Evolutionary conservation across 2,329 filamentous ascomycete genomes (phyloP).

Genomic region (Biscogniauxia mediterranea): DNA sequence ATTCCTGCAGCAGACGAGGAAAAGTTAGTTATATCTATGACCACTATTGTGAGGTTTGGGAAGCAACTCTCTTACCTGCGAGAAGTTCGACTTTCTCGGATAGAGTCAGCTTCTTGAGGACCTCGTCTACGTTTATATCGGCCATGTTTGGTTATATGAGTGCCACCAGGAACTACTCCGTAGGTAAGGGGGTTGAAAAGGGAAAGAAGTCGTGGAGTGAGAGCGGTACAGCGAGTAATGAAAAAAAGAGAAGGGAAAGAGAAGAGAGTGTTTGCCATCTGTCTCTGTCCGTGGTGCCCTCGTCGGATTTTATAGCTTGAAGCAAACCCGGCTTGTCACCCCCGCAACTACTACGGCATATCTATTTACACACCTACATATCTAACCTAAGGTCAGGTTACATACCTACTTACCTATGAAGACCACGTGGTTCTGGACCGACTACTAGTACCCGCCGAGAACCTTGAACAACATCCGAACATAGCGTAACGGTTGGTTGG

Average conservation of each 20-base stretch:
- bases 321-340: not conserved
- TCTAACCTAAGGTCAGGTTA: too few species aligned
- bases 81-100: constrained; percentile 54
- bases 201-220: not conserved
- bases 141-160: constrained; percentile 37
- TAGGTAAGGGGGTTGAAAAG: not conserved
- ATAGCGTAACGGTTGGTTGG: not conserved
- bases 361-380: too few species aligned
- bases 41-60: not conserved
- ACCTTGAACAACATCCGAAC: not conserved
- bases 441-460: not conserved
- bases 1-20: constrained; percentile 41
- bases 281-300: not conserved
- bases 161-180: constrained; percentile 4
- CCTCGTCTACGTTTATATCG: constrained; percentile 52
- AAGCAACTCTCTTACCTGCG: constrained; percentile 37
- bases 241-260: not conserved
- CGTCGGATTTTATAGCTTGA: not conserved
- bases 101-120: constrained; percentile 52
- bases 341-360: not conserved
- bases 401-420: too few species aligned
- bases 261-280: not conserved
- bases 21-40: not conserved
- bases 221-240: not conserved
- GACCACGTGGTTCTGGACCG: too few species aligned